These are phyloP conservation scores for Chenopodium berlandieri DNA, from an alignment of 148 eudicot species.

Conservation along the genomic window DNA sequence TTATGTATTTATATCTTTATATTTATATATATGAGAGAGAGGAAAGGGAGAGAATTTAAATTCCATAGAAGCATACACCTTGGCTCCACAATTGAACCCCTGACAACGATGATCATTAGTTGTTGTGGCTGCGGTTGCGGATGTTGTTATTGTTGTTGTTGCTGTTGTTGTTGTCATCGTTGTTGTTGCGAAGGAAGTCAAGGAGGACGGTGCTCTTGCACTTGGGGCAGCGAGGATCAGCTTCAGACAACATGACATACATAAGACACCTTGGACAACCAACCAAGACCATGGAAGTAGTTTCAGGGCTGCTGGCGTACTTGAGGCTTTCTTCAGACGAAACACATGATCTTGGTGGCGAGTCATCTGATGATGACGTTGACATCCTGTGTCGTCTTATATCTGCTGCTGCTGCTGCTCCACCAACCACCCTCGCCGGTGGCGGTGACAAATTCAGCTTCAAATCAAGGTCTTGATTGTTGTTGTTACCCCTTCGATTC, in stretches of 20 bases:
- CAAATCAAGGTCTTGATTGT: conserved; percentile 31
- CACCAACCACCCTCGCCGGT: neutral
- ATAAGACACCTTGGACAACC: conserved; percentile 49
- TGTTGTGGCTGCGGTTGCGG: too few species aligned
- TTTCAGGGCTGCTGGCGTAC: conserved; percentile 46
- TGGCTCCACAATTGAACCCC: too few species aligned
- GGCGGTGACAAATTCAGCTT: conserved; percentile 35
- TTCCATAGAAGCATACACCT: too few species aligned
- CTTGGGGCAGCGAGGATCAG: conserved; percentile 49
- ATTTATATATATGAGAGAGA: neutral
- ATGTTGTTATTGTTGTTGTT: neutral
- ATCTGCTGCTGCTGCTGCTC: too few species aligned
- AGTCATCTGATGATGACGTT: conserved; percentile 23
- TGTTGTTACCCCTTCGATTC: conserved; percentile 4
- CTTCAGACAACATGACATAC: conserved; percentile 51
- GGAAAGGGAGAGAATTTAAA: too few species aligned
- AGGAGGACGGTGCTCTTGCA: conserved; percentile 55
- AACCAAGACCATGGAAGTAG: conserved; percentile 38
- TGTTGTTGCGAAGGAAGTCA: conserved; percentile 31
- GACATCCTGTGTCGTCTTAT: conserved; percentile 3
- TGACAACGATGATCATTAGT: too few species aligned
- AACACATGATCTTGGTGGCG: conserved; percentile 44
- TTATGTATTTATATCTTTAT: too few species aligned
- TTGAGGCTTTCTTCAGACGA: conserved; percentile 43
- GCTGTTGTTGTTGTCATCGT: neutral